Percentiles rank a stretch among this genome's conserved stretches.
Conservation (phyloP, 768 basidiomycete genomes). For the Boletus rufocinnamomeus region DNA sequence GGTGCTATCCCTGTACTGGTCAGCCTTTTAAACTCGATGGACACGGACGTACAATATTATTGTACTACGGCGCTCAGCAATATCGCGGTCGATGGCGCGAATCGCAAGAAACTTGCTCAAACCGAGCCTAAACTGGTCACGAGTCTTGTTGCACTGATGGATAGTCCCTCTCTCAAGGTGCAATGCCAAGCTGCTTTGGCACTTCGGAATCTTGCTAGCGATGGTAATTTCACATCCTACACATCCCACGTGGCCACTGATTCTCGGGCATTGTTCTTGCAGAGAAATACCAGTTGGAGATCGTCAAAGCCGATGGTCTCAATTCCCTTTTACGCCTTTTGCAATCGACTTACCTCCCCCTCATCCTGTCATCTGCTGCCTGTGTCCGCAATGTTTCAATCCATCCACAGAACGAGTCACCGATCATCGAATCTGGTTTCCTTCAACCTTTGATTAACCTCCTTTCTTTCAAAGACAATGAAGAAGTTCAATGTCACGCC, state of each 20-base stretch:
- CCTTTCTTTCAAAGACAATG: conserved; percentile 97
- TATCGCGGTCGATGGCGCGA: conserved; percentile 95
- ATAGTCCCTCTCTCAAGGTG: conserved; percentile 95
- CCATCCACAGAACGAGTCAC: conserved; percentile 97
- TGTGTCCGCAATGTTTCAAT: conserved; percentile 99
- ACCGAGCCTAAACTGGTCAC: conserved; percentile 94
- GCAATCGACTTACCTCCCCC: conserved; percentile 94
- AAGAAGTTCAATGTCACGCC: conserved; percentile 99
- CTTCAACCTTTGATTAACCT: conserved; percentile 94
- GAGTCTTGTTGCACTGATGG: conserved; percentile 94
- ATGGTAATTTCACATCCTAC: conserved; percentile 54
- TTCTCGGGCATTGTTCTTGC: conserved; percentile 7
- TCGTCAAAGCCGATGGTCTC: conserved; percentile 94
- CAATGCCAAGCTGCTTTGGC: conserved; percentile 98
- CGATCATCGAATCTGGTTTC: conserved; percentile 98
- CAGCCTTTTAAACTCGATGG: conserved; percentile 88
- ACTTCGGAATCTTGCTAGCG: conserved; percentile 93
- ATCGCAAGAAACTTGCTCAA: conserved; percentile 92
- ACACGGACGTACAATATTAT: conserved; percentile 99
- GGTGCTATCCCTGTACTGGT: conserved; percentile 98
- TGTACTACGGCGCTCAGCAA: conserved; percentile 98
- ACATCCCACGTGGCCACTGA: conserved; percentile 22
- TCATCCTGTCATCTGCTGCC: conserved; percentile 96
- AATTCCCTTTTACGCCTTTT: conserved; percentile 90
- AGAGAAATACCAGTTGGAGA: conserved; percentile 99